These are phyloP conservation scores for Corchorus capsularis DNA, from an alignment of 345 rosid genomes.

Conservation along the genomic window DNA sequence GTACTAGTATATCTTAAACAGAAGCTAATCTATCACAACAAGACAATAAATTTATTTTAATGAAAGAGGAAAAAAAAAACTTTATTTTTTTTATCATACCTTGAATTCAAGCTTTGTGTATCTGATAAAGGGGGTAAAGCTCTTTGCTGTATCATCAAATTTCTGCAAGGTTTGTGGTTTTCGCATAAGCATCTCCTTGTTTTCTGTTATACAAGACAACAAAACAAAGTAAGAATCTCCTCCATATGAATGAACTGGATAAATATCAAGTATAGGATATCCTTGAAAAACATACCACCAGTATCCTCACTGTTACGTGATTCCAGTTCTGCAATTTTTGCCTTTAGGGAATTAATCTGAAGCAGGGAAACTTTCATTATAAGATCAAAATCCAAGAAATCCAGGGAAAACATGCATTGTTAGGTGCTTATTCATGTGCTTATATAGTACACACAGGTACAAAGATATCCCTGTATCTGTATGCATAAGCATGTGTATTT, in stretches of 20 bases:
- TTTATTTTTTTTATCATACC: conserved; percentile 38
- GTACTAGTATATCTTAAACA: not conserved
- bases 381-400: not conserved
- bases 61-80: conserved; percentile 4
- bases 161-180: conserved; percentile 36
- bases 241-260: conserved; percentile 7
- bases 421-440: not conserved
- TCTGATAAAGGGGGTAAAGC: conserved; percentile 78
- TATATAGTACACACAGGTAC: not conserved
- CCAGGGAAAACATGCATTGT: not conserved
- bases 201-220: conserved; percentile 41
- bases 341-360: conserved; percentile 69
- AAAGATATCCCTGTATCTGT: not conserved
- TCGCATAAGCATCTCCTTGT: conserved; percentile 31
- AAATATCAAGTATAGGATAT: conserved; percentile 22
- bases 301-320: conserved; percentile 35
- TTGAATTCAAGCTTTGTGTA: conserved; percentile 91
- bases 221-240: conserved; percentile 14
- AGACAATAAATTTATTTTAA: not conserved
- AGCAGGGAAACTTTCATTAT: conserved; percentile 21
- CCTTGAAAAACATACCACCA: conserved; percentile 27
- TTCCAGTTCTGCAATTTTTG: conserved; percentile 69
- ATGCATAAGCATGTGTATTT: conserved; percentile 3
- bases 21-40: not conserved
- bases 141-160: conserved; percentile 35